phyloP scores from a whole-genome alignment of 2,329 filamentous ascomycete species.

The Anisogramma anomala region DNA sequence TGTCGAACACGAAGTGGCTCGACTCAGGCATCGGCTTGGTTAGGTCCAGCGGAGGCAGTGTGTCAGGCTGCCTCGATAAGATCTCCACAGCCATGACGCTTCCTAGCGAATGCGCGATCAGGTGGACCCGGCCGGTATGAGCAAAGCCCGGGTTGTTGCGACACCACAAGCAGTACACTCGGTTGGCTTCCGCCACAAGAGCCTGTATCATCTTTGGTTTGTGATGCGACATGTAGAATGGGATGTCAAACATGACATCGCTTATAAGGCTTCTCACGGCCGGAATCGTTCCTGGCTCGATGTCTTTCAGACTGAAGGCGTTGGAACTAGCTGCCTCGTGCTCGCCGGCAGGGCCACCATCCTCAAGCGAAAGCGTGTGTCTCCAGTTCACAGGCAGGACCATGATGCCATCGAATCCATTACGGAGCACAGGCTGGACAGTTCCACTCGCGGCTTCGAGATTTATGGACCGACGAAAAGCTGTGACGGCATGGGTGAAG shows the following conservation, averaged over 20 bases:
- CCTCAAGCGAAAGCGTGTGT: slow-evolving; percentile 75
- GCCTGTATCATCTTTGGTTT: slow-evolving; percentile 91
- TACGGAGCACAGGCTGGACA: slow-evolving; percentile 64
- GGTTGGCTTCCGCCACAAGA: slow-evolving; percentile 80
- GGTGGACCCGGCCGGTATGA: slow-evolving; percentile 70
- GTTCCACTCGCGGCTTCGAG: slow-evolving; percentile 64
- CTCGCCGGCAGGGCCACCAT: slow-evolving; percentile 51
- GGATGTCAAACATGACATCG: slow-evolving; percentile 97
- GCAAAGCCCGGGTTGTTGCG: slow-evolving; percentile 82
- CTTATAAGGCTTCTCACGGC: slow-evolving; percentile 89
- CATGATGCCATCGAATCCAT: slow-evolving; percentile 83
- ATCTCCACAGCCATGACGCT: slow-evolving; percentile 93
- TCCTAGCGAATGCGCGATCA: slow-evolving; percentile 87
- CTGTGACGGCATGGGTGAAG: slow-evolving; percentile 92
- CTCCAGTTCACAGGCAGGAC: slow-evolving; percentile 92
- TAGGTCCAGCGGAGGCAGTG: slow-evolving; percentile 41
- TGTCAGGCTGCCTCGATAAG: slow-evolving; percentile 76
- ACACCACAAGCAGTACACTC: slow-evolving; percentile 93
- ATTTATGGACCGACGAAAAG: slow-evolving; percentile 76
- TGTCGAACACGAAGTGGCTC: slow-evolving; percentile 80
- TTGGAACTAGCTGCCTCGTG: slow-evolving; percentile 45
- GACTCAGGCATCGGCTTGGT: slow-evolving; percentile 30
- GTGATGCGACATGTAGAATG: slow-evolving; percentile 94
- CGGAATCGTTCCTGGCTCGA: slow-evolving; percentile 81
- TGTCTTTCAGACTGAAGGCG: slow-evolving; percentile 64